A percentile compares a stretch with the other conserved stretches of the same genome.
Evolutionary conservation across 2,329 filamentous ascomycete genomes (phyloP).

Genomic region (Aspergillus proliferans): DNA sequence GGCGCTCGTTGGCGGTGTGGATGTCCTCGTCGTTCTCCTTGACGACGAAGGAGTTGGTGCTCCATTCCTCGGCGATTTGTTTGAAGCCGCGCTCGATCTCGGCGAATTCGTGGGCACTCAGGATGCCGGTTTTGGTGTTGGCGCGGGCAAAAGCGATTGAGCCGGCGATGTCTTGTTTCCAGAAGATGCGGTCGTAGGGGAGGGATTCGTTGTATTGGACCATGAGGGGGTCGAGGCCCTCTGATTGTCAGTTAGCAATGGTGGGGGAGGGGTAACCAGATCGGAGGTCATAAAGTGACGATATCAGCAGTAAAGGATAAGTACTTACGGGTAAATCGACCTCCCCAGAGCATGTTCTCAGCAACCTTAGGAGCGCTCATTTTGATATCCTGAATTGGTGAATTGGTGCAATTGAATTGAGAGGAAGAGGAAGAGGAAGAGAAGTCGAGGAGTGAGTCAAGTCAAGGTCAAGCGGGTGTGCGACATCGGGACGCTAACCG

Average conservation of each 20-base stretch:
- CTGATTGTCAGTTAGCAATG: slow-evolving; percentile 37
- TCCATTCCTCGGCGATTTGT: slow-evolving; percentile 45
- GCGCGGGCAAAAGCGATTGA: slow-evolving; percentile 76
- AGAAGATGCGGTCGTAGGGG: slow-evolving; percentile 70
- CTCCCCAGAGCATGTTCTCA: slow-evolving; percentile 55
- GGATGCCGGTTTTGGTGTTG: slow-evolving; percentile 68
- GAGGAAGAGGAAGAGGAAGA: slow-evolving; percentile 5
- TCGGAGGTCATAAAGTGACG: neutral
- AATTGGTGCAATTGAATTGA: slow-evolving; percentile 4
- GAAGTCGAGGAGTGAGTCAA: neutral
- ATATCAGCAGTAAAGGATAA: neutral
- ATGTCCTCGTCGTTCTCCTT: slow-evolving; percentile 51
- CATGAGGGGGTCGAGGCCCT: slow-evolving; percentile 81
- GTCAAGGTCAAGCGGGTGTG: slow-evolving; percentile 2
- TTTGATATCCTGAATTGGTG: slow-evolving; percentile 9
- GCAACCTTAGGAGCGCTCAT: slow-evolving; percentile 35
- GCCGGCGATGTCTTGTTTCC: slow-evolving; percentile 73
- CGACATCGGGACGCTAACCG: slow-evolving; percentile 10
- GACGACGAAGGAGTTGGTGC: slow-evolving; percentile 29
- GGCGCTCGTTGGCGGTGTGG: slow-evolving; percentile 65
- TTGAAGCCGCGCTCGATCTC: slow-evolving; percentile 67
- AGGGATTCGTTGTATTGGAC: slow-evolving; percentile 76
- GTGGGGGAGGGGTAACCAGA: slow-evolving; percentile 6
- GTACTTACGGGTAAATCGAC: slow-evolving; percentile 52
- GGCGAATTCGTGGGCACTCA: slow-evolving; percentile 65